Base-by-base conservation (phyloP, 495 filamentous ascomycete genomes). In the Trichoderma parareesei region DNA sequence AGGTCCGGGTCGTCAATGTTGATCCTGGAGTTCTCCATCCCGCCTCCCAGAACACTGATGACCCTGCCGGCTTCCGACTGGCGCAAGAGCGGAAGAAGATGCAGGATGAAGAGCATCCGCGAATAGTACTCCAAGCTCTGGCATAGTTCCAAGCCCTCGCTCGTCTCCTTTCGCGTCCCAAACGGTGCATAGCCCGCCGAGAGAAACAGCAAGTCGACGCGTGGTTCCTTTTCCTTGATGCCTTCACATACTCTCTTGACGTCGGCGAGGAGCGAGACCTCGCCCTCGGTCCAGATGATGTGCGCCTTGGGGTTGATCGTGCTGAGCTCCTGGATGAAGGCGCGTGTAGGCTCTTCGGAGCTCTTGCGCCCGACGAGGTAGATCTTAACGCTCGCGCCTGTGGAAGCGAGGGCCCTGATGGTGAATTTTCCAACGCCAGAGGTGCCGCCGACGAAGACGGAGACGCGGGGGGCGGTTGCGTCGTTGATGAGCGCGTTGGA, bases 121-220 rank as follows among this genome's bases (percentile, higher is more conserved):
- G 74, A 68, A 75, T 82, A 75, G 77, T 78, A 73, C 64, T 79
- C 69, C 68, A 84, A 64, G 71, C 74, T 68, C 8, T 74, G 71
- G 20, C 67, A 18, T 3, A 48, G 35, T 46, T 72, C 57, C 16
- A 65, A 38, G 38, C 63, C 67, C 46, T 69, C 64, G 61, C 67
- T 35, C 20, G 65, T 73, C 49, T 68, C 69, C 16, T 70, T 42
- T 11, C 71, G 65, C 16, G 65, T 67, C 20, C 60, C 67, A 33
- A 69, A 72, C 14, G 71, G 64, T 10, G 67, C 63, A 65, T 66
- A 73, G 16, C 72, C 72, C 27, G 68, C 49, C 7, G 67, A 67
- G 41, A 73, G 61, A 64, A 69, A 74, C 43, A 74, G 65, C 2
- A 69, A 38, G 44, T 74, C 72, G 61, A 74, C 60, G 48, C 33